These are phyloP conservation scores for Trichophyton benhamiae DNA, from an alignment of 2,329 filamentous ascomycete species.

Conservation along the genomic window DNA sequence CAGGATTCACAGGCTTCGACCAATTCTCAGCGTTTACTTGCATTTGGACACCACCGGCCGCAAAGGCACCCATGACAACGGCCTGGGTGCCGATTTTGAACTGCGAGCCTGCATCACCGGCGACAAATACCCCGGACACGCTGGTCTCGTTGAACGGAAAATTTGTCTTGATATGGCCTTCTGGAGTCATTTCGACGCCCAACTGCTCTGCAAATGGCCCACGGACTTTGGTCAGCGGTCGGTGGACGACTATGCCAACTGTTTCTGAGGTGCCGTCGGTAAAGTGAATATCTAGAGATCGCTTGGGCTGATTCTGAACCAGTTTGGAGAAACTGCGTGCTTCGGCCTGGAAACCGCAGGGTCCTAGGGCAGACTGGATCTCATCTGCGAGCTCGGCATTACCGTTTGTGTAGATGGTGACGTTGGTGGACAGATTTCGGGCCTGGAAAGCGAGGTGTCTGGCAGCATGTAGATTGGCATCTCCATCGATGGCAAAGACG, in stretches of 20 bases:
- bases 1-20: not conserved
- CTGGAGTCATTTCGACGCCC: not conserved
- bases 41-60: not conserved
- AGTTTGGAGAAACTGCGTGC: not conserved
- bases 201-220: not conserved
- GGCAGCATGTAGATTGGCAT: conserved; percentile 23
- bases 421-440: conserved; percentile 30
- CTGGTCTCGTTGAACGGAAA: conserved; percentile 6
- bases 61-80: conserved; percentile 1
- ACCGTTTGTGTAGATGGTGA: conserved; percentile 44
- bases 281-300: not conserved
- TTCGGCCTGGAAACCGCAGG: not conserved
- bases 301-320: not conserved
- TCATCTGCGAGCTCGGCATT: conserved; percentile 20
- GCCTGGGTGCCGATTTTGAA: not conserved
- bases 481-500: conserved; percentile 33
- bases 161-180: not conserved
- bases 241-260: not conserved
- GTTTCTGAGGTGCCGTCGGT: not conserved
- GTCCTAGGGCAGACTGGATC: not conserved
- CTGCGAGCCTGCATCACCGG: not conserved
- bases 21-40: not conserved
- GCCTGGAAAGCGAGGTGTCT: conserved; percentile 36
- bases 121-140: not conserved
- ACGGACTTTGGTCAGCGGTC: not conserved